Evolutionary conservation across 2,329 filamentous ascomycete genomes (phyloP).

Genomic region (Teratosphaeria nubilosa): DNA sequence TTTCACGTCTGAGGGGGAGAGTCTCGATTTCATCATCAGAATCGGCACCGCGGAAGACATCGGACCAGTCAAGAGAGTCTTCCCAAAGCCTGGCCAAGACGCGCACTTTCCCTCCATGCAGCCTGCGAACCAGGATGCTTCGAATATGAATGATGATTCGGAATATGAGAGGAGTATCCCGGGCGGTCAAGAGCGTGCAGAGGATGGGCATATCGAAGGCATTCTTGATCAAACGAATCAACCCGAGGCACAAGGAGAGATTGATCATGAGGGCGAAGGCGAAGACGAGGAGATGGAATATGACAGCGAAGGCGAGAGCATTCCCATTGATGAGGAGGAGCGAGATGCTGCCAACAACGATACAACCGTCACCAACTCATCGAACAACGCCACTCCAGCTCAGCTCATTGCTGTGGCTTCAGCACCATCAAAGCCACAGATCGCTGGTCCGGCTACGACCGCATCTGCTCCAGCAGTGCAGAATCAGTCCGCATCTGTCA

Average conservation of each 20-base stretch:
- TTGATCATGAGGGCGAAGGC: background rate
- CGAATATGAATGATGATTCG: background rate
- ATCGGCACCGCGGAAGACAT: background rate
- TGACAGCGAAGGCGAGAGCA: background rate
- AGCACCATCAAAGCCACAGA: too few species aligned
- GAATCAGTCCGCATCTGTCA: background rate
- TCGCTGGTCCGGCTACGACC: background rate
- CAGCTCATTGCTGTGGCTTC: too few species aligned
- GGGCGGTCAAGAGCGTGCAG: background rate
- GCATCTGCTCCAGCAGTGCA: background rate
- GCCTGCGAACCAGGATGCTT: background rate
- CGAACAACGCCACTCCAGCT: background rate
- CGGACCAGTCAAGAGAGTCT: background rate
- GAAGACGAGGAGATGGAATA: background rate
- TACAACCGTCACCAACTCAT: background rate
- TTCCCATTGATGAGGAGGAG: background rate
- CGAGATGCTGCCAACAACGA: background rate
- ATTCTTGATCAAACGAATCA: background rate
- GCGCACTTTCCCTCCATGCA: background rate
- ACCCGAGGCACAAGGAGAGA: too few species aligned
- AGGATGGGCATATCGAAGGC: too few species aligned
- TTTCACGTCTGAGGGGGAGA: background rate
- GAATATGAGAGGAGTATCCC: background rate
- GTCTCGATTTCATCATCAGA: background rate
- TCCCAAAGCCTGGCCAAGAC: background rate